phyloP scores from a whole-genome alignment of 306 rosid species.

The Quercus rubra region DNA sequence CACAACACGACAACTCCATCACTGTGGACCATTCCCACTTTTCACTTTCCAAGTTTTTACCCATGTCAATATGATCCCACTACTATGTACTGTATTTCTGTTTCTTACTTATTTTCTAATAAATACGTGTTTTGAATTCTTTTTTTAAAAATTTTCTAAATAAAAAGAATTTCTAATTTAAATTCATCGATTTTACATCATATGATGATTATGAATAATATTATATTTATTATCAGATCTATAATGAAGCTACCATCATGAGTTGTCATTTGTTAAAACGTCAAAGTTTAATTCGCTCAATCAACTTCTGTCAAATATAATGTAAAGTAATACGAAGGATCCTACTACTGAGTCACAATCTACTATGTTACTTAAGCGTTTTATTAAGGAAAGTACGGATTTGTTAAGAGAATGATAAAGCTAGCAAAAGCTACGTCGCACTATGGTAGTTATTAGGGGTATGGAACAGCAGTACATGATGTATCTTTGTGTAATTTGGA shows the following conservation, averaged over 20 bases:
- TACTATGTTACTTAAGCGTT: not conserved
- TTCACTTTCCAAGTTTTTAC: constrained; percentile 19
- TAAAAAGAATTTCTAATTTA: too few relatives aligned
- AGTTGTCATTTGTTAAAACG: too few relatives aligned
- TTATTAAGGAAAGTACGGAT: not conserved
- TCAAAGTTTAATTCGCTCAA: accelerated
- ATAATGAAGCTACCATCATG: too few relatives aligned
- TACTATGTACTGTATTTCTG: not conserved
- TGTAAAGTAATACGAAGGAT: too few relatives aligned
- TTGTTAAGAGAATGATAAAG: not conserved
- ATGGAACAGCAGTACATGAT: constrained; percentile 15
- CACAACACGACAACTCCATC: constrained; percentile 24
- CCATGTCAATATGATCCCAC: too few relatives aligned
- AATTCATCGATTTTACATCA: accelerated
- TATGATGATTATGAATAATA: too few relatives aligned
- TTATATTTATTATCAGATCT: too few relatives aligned
- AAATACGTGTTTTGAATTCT: not conserved
- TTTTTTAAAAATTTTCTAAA: not conserved
- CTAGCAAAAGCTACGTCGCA: constrained; percentile 19
- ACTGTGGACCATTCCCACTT: constrained; percentile 29
- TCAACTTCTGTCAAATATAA: not conserved
- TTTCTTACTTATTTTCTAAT: too few relatives aligned
- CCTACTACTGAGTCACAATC: accelerated
- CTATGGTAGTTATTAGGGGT: not conserved
- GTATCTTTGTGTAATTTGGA: constrained; percentile 13